Conservation (phyloP, 202 grass and related monocot species). For the Panicum hallii region DNA sequence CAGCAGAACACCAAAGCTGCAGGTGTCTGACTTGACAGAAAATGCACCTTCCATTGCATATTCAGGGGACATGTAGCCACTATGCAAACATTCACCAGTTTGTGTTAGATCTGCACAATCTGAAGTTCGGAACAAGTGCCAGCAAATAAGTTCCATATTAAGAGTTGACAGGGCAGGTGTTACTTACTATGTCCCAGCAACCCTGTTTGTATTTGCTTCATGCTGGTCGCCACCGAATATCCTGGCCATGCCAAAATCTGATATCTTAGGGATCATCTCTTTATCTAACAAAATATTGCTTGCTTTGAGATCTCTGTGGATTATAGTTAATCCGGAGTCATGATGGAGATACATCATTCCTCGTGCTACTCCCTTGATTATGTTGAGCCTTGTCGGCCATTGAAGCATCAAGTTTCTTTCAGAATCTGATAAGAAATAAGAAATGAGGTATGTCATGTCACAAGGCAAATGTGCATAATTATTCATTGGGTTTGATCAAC, state of each 20-base stretch:
- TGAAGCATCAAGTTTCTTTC: slow-evolving; percentile 38
- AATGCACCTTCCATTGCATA: slow-evolving; percentile 54
- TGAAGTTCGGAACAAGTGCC: neutral
- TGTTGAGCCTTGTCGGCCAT: slow-evolving; percentile 51
- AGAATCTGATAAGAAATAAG: slow-evolving; percentile 25
- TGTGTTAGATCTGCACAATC: too few species aligned
- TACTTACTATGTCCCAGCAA: slow-evolving; percentile 73
- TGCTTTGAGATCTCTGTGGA: slow-evolving; percentile 72
- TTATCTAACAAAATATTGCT: slow-evolving; percentile 66
- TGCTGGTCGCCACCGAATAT: slow-evolving; percentile 44
- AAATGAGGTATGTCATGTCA: neutral
- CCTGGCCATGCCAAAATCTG: slow-evolving; percentile 71
- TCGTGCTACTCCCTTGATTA: slow-evolving; percentile 54
- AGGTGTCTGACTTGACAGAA: slow-evolving; percentile 57
- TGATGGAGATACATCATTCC: slow-evolving; percentile 66
- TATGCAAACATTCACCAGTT: too few species aligned
- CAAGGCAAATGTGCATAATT: too few species aligned
- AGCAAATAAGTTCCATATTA: neutral
- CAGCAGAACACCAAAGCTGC: slow-evolving; percentile 61
- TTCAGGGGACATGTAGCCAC: slow-evolving; percentile 64
- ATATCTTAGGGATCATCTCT: slow-evolving; percentile 65
- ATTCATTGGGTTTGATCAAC: too few species aligned
- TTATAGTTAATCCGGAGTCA: slow-evolving; percentile 60
- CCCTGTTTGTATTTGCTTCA: slow-evolving; percentile 37
- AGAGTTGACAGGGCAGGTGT: neutral